Evolutionary conservation across 2,329 filamentous ascomycete species (phyloP).

Genomic region (Alternaria arborescens): DNA sequence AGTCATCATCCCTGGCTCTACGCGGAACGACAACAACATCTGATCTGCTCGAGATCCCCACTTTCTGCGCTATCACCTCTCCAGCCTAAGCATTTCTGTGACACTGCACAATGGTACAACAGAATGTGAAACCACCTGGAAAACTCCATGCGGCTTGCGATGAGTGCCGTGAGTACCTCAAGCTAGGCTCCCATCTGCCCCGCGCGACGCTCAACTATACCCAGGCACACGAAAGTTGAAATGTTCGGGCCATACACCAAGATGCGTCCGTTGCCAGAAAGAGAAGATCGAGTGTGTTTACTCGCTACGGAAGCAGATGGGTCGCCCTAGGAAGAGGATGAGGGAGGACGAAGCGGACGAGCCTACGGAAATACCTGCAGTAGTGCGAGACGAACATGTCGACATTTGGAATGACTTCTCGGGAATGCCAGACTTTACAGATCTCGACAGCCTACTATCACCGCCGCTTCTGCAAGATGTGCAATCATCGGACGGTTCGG

Average conservation of each 20-base stretch:
- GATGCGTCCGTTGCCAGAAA: constrained; percentile 53
- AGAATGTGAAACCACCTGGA: constrained; percentile 24
- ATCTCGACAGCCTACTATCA: constrained; percentile 24
- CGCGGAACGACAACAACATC: constrained; percentile 6
- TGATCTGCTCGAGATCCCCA: neutral
- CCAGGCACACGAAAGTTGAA: constrained; percentile 60
- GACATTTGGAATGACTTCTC: constrained; percentile 10
- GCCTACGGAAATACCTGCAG: neutral
- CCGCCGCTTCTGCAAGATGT: constrained; percentile 18
- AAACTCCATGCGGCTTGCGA: constrained; percentile 49
- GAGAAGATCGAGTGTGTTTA: constrained; percentile 57
- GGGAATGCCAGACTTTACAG: constrained; percentile 11
- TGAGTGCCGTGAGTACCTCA: constrained; percentile 45
- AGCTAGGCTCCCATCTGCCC: constrained; percentile 2
- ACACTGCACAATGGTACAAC: constrained; percentile 22
- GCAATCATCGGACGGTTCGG: constrained; percentile 3
- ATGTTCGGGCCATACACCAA: constrained; percentile 56
- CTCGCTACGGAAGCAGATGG: constrained; percentile 60
- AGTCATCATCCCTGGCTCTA: neutral
- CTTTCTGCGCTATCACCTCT: neutral
- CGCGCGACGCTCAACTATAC: constrained; percentile 7
- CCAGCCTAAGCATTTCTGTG: neutral
- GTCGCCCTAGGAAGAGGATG: constrained; percentile 59
- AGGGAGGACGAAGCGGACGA: constrained; percentile 38
- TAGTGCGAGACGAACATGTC: constrained; percentile 7